Evolutionary conservation across 2,329 filamentous ascomycete species (phyloP), one percentile per base, ranked within the genome.

Genomic region (Emericellopsis cladophorae): DNA sequence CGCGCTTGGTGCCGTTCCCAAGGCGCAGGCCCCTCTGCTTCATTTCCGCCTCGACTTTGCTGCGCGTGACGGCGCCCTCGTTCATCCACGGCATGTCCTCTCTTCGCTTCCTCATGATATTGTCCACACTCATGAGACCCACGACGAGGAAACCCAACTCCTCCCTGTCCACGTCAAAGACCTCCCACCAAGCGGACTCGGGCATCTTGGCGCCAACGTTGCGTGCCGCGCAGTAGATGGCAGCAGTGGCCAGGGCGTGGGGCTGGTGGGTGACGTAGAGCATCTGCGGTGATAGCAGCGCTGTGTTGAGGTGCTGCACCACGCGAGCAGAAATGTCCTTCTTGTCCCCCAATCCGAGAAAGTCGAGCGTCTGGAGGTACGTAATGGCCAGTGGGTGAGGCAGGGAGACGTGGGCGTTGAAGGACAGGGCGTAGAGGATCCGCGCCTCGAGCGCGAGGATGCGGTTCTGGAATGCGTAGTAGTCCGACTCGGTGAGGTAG

Each of bases 91-190:
- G 64, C 64, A 76, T 72, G 39, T 69, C 71, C 39, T 69, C 67
- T 51, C 61, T 70, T 52, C 84, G 79, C 34, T 68, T 68, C 44
- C 61, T 62, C 41, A 79, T 76, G 61, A 83, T 87, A 1, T 76
- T 79, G 46, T 83, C 79, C 41, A 93, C 65, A 52, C 89, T 95
- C 46, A 78, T 68, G 73, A 95, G 76, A 0, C 74, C 88, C 10
- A 95, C 85, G 4, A 94, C 88, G 43, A 96, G 61, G 51, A 96
- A 96, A 0, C 92, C 92, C 31, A 98, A 68, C 57, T 95, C 88
- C 65, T 98, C 92, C 39, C 92, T 72, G 52, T 95, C 89, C 7
- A 92, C 85, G 59, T 98, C 92, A 58, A 96, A 96, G 0, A 96
- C 86, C 60, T 95, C 89, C 92, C 92, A 98, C 92, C 92, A 98